Evolutionary conservation across 345 rosid species (phyloP).

Genomic region (Triadica sebifera): DNA sequence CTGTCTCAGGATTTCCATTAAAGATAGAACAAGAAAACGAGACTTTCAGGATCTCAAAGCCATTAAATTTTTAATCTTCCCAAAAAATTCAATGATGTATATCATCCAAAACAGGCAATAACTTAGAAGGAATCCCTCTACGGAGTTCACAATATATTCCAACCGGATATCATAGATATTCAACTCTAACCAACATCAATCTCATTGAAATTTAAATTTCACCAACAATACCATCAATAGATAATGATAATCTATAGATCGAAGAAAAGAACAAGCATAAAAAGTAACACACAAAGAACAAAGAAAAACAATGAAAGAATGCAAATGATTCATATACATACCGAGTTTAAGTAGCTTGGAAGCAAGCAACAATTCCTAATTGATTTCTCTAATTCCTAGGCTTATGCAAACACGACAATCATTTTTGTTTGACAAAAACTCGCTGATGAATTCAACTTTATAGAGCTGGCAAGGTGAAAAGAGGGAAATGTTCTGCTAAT

Average conservation of each 20-base stretch:
- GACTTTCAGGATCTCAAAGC: slow-evolving; percentile 5
- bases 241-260: slow-evolving; percentile 1
- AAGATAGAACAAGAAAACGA: not conserved
- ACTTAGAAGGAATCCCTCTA: not conserved
- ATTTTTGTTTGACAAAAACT: not conserved
- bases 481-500: not conserved
- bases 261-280: not conserved
- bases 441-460: not conserved
- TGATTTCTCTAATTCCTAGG: slow-evolving; percentile 8
- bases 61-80: not conserved
- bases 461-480: not conserved
- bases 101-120: not conserved
- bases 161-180: not conserved
- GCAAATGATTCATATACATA: not conserved
- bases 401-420: slow-evolving; percentile 8
- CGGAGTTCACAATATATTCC: not conserved
- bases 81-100: not conserved
- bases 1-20: not conserved
- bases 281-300: not conserved
- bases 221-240: not conserved
- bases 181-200: not conserved
- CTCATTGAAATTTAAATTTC: not conserved
- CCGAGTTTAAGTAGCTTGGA: slow-evolving; percentile 8
- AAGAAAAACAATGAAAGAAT: not conserved
- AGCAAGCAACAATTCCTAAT: slow-evolving; percentile 7